Evolutionary conservation across 2,329 filamentous ascomycete species (phyloP).

Genomic region (Phialophora expanda): DNA sequence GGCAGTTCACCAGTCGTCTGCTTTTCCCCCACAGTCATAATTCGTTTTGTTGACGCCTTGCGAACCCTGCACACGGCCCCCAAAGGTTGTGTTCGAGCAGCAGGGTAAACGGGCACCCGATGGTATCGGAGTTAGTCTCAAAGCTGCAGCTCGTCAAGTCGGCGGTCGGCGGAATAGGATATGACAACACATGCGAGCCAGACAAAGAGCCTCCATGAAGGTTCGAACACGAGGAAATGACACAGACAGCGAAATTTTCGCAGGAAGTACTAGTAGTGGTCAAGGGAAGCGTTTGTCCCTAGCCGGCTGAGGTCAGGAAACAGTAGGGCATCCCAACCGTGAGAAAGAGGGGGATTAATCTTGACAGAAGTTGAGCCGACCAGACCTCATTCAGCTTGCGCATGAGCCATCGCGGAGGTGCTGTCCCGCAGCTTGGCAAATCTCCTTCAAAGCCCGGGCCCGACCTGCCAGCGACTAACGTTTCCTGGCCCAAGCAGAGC

Average conservation of each 20-base stretch:
- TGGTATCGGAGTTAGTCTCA: not conserved
- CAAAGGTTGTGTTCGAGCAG: constrained; percentile 5
- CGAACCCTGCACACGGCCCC: constrained; percentile 5
- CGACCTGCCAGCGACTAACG: not conserved
- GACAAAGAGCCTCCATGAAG: constrained; percentile 20
- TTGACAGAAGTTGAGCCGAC: constrained; percentile 6
- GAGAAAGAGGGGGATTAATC: constrained; percentile 22
- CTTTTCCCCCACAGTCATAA: constrained; percentile 10
- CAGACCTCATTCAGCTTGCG: constrained; percentile 16
- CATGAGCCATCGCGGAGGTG: constrained; percentile 14
- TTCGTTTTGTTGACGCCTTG: constrained; percentile 7
- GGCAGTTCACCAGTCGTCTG: not conserved
- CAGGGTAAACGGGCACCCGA: constrained; percentile 1
- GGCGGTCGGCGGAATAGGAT: constrained; percentile 21
- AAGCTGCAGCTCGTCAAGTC: constrained; percentile 3
- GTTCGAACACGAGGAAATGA: not conserved
- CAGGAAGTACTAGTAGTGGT: constrained; percentile 5
- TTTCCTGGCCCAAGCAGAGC: not conserved
- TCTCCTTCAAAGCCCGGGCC: not conserved
- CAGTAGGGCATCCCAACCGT: constrained; percentile 14
- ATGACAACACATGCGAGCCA: constrained; percentile 10
- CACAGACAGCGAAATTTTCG: not conserved
- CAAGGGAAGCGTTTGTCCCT: not conserved
- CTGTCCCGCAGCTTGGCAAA: constrained; percentile 18
- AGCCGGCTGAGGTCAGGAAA: constrained; percentile 4